Evolutionary conservation across 2,329 filamentous ascomycete species (phyloP).

Genomic region (Trichoderma sp.): DNA sequence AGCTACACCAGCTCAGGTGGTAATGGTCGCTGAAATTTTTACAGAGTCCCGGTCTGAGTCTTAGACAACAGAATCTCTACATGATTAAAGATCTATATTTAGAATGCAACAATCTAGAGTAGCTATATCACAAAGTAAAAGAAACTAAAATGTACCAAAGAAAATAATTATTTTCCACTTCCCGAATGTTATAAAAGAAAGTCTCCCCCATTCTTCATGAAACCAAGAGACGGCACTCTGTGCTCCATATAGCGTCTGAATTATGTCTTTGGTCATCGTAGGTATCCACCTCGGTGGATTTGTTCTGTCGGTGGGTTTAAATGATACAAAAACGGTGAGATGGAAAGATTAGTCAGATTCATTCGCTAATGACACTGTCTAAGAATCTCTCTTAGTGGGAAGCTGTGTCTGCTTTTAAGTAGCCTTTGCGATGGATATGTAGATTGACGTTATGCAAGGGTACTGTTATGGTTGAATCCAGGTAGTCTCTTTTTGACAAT

Average conservation of each 20-base stretch:
- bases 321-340: neutral
- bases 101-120: neutral
- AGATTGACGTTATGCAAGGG: neutral
- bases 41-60: too few species aligned
- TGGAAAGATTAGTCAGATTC: neutral
- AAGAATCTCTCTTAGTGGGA: neutral
- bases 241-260: neutral
- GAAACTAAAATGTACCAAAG: neutral
- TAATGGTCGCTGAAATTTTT: neutral
- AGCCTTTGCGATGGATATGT: neutral
- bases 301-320: neutral
- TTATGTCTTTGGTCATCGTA: neutral
- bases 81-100: neutral
- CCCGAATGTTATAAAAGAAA: neutral
- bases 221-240: neutral
- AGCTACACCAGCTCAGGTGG: neutral
- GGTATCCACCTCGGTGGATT: neutral
- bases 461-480: neutral
- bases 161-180: neutral
- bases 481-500: neutral
- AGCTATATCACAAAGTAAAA: neutral
- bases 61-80: neutral
- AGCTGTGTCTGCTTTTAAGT: neutral
- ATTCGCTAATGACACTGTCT: neutral
- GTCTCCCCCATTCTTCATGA: neutral